Evolutionary conservation across 352 stramenopile species (phyloP), one percentile per base, ranked within the genome.

Genomic region (Phytophthora capsici): DNA sequence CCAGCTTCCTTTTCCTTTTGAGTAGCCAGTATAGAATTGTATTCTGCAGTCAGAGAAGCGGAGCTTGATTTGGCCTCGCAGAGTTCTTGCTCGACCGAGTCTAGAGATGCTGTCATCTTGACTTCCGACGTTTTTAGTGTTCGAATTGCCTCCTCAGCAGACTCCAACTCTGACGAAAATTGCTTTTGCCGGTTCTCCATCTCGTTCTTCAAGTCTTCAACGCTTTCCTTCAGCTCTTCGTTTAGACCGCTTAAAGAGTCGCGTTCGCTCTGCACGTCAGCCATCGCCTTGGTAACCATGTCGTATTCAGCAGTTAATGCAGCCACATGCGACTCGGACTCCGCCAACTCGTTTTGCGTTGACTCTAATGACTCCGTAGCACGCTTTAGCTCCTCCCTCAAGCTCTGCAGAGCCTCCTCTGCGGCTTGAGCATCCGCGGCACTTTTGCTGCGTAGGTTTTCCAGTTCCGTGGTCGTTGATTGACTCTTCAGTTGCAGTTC

Each of bases 401-500:
- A 64, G 0, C 4, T n/a, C 23, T 62, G 49, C 1, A 59, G 13
- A 12, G n/a, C 48, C 56, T 69, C 34, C 19, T 78, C 61, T 45
- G 57, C 61, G 60, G 52, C 38, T 46, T 66, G 26, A 44, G 61
- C 54, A 53, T 75, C 53, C 17, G 34, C 66, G 58, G 30, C 51
- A 20, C 46, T 69, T 49, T 63, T 69, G 7, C 17, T 50, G 45
- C 52, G 62, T 40, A 78, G 20, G 38, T 52, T 43, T 22, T 78
- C 61, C 56, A 78, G 20, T 34, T 75, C 66, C 34, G 70, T 73
- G 16, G 22, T 63, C 26, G 70, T 50, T 14, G 66, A 75, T 54
- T 79, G 71, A 54, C 54, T 73, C 41, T 79, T 75, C 4, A 79
- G 59, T 47, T 79, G 66, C 45, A 78, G 28, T 40, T 78, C 70